A percentile compares a stretch with the other conserved stretches of the same genome.
phyloP scores from a whole-genome alignment of 345 rosid genomes.

The Brassica nigra region DNA sequence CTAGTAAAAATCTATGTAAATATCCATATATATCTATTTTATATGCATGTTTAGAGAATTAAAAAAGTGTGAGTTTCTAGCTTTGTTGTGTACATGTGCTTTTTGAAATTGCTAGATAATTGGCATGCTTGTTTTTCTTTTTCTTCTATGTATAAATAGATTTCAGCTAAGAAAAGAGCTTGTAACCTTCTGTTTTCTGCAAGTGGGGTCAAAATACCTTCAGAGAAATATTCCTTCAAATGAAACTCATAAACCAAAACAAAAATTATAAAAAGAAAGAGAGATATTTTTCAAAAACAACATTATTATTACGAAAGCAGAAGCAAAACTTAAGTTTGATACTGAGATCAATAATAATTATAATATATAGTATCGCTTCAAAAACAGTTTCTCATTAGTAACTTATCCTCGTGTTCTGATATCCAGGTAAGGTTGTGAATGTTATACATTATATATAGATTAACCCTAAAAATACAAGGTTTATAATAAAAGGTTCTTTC shows the following conservation, averaged over 20 bases:
- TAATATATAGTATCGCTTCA: conserved; percentile 19
- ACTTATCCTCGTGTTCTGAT: conserved; percentile 13
- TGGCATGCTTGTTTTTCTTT: conserved; percentile 26
- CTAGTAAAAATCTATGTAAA: conserved; percentile 1
- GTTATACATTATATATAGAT: not conserved
- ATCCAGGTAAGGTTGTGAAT: conserved; percentile 22
- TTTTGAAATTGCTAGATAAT: conserved; percentile 44
- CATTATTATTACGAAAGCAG: conserved; percentile 36
- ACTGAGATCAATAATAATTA: conserved; percentile 23
- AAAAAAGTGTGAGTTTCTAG: not conserved
- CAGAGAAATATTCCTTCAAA: conserved; percentile 32
- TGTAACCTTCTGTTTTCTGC: conserved; percentile 51
- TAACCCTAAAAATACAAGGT: not conserved
- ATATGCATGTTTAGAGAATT: conserved; percentile 30
- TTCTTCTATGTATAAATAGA: conserved; percentile 42
- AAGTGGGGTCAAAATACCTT: conserved; percentile 39
- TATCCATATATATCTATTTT: conserved; percentile 11
- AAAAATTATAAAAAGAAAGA: not conserved
- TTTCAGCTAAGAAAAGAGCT: conserved; percentile 28
- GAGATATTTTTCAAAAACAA: conserved; percentile 29
- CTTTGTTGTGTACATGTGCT: conserved; percentile 24
- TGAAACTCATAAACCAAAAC: conserved; percentile 27
- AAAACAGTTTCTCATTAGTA: conserved; percentile 2
- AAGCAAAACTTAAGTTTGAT: conserved; percentile 37
- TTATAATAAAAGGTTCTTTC: not conserved